These are phyloP conservation scores for Ceratobasidium theobromae DNA, from an alignment of 1,284 basidiomycete species.

Conservation along the genomic window DNA sequence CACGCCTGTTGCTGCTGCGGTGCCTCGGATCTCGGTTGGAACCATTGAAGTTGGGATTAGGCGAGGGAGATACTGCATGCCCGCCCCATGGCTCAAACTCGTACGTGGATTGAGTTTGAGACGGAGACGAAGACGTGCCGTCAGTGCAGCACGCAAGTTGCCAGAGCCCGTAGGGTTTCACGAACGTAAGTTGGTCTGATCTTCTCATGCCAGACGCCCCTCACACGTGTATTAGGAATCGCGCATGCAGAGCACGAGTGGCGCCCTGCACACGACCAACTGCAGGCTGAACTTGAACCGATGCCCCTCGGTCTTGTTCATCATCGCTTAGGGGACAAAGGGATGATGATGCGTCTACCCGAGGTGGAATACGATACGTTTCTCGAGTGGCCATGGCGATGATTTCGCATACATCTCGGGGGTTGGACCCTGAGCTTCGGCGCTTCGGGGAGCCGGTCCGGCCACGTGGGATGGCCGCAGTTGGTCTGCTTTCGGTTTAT, in stretches of 20 bases:
- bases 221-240: conserved; percentile 9
- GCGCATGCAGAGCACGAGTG: conserved; percentile 24
- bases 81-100: conserved; percentile 4
- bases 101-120: neutral
- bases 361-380: neutral
- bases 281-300: too few relatives aligned
- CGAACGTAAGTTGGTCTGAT: conserved; percentile 12
- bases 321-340: conserved; percentile 11
- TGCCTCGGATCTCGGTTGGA: neutral
- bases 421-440: neutral
- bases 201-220: neutral
- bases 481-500: neutral
- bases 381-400: conserved; percentile 10
- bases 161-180: conserved; percentile 30
- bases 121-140: neutral
- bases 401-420: too few relatives aligned
- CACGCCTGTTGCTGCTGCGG: too few relatives aligned
- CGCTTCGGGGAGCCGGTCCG: too few relatives aligned
- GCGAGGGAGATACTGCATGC: neutral
- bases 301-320: too few relatives aligned
- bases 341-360: neutral
- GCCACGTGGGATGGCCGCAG: too few relatives aligned
- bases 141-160: neutral
- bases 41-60: neutral
- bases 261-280: conserved; percentile 20